Evolutionary conservation across 2,329 filamentous ascomycete species (phyloP), one percentile per base, ranked within the genome.

Genomic region (Huntiella savannae): DNA sequence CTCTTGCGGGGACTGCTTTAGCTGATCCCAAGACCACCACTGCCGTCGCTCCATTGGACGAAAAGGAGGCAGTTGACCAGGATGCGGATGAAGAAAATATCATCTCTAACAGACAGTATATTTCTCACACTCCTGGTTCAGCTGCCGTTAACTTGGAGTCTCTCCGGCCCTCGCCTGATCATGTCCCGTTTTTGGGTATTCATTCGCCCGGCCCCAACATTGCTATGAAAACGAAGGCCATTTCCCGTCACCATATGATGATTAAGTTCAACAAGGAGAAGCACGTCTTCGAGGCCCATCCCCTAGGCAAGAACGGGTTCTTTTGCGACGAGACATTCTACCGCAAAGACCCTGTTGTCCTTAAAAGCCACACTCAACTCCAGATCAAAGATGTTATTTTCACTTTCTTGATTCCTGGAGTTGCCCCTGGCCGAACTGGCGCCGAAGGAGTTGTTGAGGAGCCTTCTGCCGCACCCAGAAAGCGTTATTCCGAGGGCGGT

Each of bases 321-420:
- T 80, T 82, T 55, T 69, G 75, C 51, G 71, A 81, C 45, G 76
- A 78, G 40, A 62, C 65, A 3, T 69, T 72, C 48, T 69, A 75
- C 54, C 69, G 69, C 48, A 66, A 69, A 33, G 66, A 68, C 13
- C 64, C 68, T 22, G 69, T 77, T 7, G 65, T 69, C 3, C 61
- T 88, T 15, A 67, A 69, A 40, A 77, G 78, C 54, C 75, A 77
- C 33, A 75, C 75, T 52, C 63, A 67, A n/a, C 67, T 87, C 35
- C 76, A 82, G 56, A 79, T 87, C 57, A 80, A 81, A 48, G 75
- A 77, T 50, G 72, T 87, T 3, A 66, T 69, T 40, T 76, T 87
- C 51, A 64, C 62, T 11, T 86, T 87, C 58, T 63, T 75, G 39
- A 73, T 86, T 52, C 82, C 80, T 37, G 72, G 73, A 47, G 70